Evolutionary conservation across 345 rosid genomes (phyloP).

Genomic region (Camelina sativa): DNA sequence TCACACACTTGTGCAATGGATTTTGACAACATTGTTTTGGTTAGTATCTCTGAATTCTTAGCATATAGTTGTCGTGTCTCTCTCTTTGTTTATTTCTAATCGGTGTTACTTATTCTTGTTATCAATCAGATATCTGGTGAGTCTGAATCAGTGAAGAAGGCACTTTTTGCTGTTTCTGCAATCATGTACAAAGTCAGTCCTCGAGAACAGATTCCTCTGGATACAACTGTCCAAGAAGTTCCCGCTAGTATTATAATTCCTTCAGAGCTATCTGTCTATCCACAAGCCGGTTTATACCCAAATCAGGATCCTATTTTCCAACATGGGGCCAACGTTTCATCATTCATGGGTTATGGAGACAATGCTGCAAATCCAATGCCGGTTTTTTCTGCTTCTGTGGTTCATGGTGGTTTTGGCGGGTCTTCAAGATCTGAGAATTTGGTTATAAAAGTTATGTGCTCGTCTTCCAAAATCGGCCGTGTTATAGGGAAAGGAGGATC

Average conservation of each 20-base stretch:
- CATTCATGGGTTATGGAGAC: slow-evolving; percentile 72
- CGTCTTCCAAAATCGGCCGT: slow-evolving; percentile 86
- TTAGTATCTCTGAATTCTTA: slow-evolving; percentile 44
- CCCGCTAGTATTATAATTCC: slow-evolving; percentile 84
- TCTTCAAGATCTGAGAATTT: slow-evolving; percentile 70
- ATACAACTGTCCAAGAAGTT: slow-evolving; percentile 66
- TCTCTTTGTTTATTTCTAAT: slow-evolving; percentile 10
- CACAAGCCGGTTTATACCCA: slow-evolving; percentile 71
- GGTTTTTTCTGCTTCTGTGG: slow-evolving; percentile 65
- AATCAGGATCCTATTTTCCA: slow-evolving; percentile 62
- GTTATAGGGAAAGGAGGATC: slow-evolving; percentile 96
- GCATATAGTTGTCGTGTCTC: background rate
- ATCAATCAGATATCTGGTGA: slow-evolving; percentile 76
- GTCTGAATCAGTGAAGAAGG: slow-evolving; percentile 77
- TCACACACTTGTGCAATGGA: slow-evolving; percentile 92
- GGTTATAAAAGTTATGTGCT: slow-evolving; percentile 68
- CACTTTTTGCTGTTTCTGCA: slow-evolving; percentile 80
- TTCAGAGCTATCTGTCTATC: slow-evolving; percentile 81
- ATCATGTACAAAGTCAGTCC: slow-evolving; percentile 89
- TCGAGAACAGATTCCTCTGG: slow-evolving; percentile 86
- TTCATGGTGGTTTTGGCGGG: slow-evolving; percentile 58
- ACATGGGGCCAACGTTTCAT: slow-evolving; percentile 63
- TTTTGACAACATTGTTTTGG: slow-evolving; percentile 84
- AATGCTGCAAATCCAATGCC: slow-evolving; percentile 63
- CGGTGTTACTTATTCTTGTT: slow-evolving; percentile 11